Evolutionary conservation across 2,329 filamentous ascomycete species (phyloP).

Genomic region (Bipolaris oryzae): DNA sequence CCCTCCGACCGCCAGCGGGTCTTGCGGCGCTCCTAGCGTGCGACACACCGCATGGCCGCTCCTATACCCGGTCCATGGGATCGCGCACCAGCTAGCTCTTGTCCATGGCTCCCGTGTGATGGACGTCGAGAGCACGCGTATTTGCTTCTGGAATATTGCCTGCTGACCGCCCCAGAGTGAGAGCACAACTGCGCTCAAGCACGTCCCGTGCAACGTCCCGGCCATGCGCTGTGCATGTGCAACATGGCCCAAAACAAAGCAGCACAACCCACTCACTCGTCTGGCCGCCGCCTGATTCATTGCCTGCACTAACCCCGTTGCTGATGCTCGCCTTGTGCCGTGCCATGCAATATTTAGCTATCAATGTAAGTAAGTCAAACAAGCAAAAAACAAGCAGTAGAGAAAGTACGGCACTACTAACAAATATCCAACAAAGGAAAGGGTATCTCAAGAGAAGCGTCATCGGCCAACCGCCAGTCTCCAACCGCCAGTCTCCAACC

Average conservation of each 20-base stretch:
- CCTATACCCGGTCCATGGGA: slow-evolving; percentile 19
- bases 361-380: too few species aligned
- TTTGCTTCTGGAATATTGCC: slow-evolving; percentile 19
- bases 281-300: slow-evolving; percentile 15
- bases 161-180: slow-evolving; percentile 2
- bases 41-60: slow-evolving; percentile 31
- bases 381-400: too few species aligned
- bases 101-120: neutral
- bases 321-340: too few species aligned
- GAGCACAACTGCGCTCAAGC: neutral
- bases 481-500: neutral
- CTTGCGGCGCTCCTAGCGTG: slow-evolving; percentile 19
- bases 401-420: neutral
- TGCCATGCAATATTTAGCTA: too few species aligned
- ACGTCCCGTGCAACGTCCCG: slow-evolving; percentile 23
- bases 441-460: slow-evolving; percentile 35
- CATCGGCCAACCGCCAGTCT: slow-evolving; percentile 7
- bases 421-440: slow-evolving; percentile 26
- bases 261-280: slow-evolving; percentile 12
- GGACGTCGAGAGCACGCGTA: neutral
- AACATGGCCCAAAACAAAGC: slow-evolving; percentile 23
- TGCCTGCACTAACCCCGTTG: neutral
- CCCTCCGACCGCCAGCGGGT: slow-evolving; percentile 20
- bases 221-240: slow-evolving; percentile 36
- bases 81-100: slow-evolving; percentile 1